These are phyloP conservation scores for Marasmius sp. DNA, from an alignment of 1,284 basidiomycete genomes.

Conservation along the genomic window DNA sequence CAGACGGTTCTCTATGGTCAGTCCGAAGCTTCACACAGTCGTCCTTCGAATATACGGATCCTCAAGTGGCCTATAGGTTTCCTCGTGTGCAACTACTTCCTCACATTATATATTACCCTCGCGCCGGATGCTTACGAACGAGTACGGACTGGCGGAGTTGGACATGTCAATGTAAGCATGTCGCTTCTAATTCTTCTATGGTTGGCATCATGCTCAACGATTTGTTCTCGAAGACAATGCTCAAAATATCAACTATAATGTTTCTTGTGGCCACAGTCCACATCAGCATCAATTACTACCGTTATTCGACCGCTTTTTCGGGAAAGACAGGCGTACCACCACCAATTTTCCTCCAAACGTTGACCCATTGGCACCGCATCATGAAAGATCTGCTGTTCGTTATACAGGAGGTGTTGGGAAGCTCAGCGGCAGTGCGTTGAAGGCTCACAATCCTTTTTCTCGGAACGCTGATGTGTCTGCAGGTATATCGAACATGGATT, in stretches of 20 bases:
- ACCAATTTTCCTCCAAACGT: neutral
- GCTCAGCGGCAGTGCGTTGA: neutral
- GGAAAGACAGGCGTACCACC: neutral
- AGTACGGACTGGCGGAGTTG: no score
- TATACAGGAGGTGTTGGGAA: neutral
- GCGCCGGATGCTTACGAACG: no score
- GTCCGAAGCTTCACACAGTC: no score
- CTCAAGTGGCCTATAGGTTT: no score
- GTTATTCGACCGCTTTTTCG: neutral
- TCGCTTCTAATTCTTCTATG: no score
- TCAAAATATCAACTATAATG: neutral
- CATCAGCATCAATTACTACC: neutral
- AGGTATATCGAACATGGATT: neutral
- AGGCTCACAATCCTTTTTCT: neutral
- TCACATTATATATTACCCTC: no score
- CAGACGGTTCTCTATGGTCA: no score
- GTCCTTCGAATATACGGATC: no score
- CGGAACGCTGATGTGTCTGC: neutral
- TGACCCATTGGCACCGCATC: neutral
- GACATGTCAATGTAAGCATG: no score
- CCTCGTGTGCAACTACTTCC: no score
- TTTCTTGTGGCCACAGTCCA: neutral
- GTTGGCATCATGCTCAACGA: no score
- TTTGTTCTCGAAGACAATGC: neutral
- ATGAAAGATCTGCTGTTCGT: neutral